Evolutionary conservation across 2,329 filamentous ascomycete species (phyloP).

Genomic region (Balansia obtecta): DNA sequence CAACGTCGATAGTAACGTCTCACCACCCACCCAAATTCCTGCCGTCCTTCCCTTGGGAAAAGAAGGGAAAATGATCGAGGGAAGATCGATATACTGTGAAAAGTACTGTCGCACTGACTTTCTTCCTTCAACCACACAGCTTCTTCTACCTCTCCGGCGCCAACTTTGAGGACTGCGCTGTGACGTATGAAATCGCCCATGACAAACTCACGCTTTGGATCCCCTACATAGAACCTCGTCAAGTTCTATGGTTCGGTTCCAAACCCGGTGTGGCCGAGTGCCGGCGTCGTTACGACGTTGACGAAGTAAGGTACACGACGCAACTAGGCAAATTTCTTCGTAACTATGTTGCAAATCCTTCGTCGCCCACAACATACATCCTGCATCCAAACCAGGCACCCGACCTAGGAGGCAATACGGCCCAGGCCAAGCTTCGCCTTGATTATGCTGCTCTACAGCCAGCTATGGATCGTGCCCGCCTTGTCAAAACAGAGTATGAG

Average conservation of each 20-base stretch:
- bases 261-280: constrained; percentile 50
- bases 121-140: constrained; percentile 18
- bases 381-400: constrained; percentile 34
- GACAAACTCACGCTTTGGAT: constrained; percentile 64
- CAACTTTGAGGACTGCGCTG: constrained; percentile 39
- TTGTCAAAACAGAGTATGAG: constrained; percentile 79
- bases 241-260: constrained; percentile 51
- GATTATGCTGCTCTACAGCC: constrained; percentile 44
- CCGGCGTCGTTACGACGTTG: constrained; percentile 51
- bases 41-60: neutral
- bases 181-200: constrained; percentile 43
- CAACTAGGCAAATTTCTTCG: constrained; percentile 38
- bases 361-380: constrained; percentile 28
- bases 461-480: constrained; percentile 69
- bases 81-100: neutral
- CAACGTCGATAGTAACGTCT: constrained; percentile 44
- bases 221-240: constrained; percentile 50
- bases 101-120: neutral
- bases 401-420: constrained; percentile 7
- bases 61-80: neutral
- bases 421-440: constrained; percentile 21
- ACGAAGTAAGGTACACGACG: constrained; percentile 50
- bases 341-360: constrained; percentile 22
- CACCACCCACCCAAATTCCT: neutral
- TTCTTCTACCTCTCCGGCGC: constrained; percentile 47